A percentile compares a stretch with the other conserved stretches of the same genome.
Conservation (phyloP, 2,329 filamentous ascomycete species). For the Colletotrichum filicis region DNA sequence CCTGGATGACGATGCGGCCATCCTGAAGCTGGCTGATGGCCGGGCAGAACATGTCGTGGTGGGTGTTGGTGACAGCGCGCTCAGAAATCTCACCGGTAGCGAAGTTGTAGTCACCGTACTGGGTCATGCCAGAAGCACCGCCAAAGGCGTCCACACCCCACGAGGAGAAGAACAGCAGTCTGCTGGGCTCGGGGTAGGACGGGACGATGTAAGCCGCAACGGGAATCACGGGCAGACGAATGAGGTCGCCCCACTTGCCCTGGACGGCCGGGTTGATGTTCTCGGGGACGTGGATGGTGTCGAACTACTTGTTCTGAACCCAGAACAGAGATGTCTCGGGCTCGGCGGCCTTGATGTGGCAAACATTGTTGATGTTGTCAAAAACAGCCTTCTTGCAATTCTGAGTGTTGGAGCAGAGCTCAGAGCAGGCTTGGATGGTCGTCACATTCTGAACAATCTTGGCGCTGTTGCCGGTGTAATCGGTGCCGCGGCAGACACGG, state of each 20-base stretch:
- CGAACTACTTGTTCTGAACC: constrained; percentile 36
- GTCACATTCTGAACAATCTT: constrained; percentile 24
- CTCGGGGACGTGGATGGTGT: constrained; percentile 40
- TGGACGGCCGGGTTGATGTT: constrained; percentile 34
- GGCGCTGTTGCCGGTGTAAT: constrained; percentile 29
- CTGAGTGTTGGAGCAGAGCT: constrained; percentile 31
- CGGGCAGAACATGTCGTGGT: constrained; percentile 68
- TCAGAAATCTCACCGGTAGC: constrained; percentile 42
- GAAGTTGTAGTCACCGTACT: constrained; percentile 40
- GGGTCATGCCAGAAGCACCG: constrained; percentile 36
- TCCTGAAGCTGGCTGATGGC: constrained; percentile 61
- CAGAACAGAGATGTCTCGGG: constrained; percentile 31
- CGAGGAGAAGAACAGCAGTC: constrained; percentile 40
- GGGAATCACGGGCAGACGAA: constrained; percentile 41
- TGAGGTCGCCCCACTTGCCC: constrained; percentile 40
- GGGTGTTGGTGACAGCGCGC: constrained; percentile 50
- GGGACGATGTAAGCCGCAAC: constrained; percentile 43
- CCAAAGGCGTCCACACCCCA: constrained; percentile 40
- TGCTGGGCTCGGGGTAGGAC: constrained; percentile 38
- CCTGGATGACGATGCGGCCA: constrained; percentile 63
- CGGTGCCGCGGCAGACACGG: constrained; percentile 31
- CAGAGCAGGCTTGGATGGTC: constrained; percentile 31
- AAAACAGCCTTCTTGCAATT: constrained; percentile 36
- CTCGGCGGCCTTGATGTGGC: constrained; percentile 36
- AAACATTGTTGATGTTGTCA: constrained; percentile 37